Percentiles rank a stretch among this genome's conserved stretches.
Evolutionary conservation across 164 flowering plant species (phyloP).

Genomic region (Vitis cinerea): DNA sequence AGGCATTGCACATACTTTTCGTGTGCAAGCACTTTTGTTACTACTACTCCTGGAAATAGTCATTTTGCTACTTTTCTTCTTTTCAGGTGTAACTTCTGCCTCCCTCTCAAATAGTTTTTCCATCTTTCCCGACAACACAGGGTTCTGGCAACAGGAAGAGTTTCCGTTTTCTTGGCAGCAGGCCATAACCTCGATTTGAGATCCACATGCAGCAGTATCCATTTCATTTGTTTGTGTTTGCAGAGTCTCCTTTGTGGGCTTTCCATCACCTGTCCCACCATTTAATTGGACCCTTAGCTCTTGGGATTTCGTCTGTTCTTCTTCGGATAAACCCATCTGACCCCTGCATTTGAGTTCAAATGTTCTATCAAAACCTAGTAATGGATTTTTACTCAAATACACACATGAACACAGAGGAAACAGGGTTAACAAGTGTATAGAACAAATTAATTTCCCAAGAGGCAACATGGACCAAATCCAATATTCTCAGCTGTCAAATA

Average conservation of each 20-base stretch:
- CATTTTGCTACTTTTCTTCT: slow-evolving; percentile 21
- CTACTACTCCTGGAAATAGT: too few species aligned
- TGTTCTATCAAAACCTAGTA: background rate
- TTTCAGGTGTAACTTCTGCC: slow-evolving; percentile 19
- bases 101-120: slow-evolving; percentile 10
- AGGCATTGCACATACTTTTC: slow-evolving; percentile 59
- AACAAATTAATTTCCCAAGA: too few species aligned
- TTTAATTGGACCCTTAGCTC: slow-evolving; percentile 48
- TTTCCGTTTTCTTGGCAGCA: slow-evolving; percentile 66
- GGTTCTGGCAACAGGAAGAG: slow-evolving; percentile 57
- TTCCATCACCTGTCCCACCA: slow-evolving; percentile 28
- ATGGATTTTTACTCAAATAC: background rate
- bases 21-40: slow-evolving; percentile 15
- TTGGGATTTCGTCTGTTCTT: slow-evolving; percentile 66
- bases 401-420: background rate
- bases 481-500: too few species aligned
- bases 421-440: background rate
- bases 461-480: too few species aligned
- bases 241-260: slow-evolving; percentile 21
- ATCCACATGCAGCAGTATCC: slow-evolving; percentile 17
- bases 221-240: slow-evolving; percentile 16
- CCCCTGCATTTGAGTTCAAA: slow-evolving; percentile 54
- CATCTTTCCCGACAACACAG: slow-evolving; percentile 20
- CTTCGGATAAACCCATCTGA: slow-evolving; percentile 95
- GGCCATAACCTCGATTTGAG: slow-evolving; percentile 26